Evolutionary conservation across 768 basidiomycete genomes (phyloP).

Genomic region (Baorangia bicolor): DNA sequence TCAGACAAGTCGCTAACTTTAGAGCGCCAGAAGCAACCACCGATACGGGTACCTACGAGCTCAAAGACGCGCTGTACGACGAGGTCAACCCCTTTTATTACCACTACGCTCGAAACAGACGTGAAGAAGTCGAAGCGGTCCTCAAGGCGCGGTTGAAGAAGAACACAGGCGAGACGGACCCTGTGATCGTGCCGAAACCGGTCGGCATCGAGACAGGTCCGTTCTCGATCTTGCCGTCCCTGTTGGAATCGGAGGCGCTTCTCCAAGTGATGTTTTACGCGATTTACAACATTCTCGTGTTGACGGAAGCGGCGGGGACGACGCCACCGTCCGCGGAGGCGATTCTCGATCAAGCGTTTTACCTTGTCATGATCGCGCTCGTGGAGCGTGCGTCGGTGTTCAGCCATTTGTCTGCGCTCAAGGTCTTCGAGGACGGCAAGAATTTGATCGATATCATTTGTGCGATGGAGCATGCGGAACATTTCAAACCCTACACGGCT

Average conservation of each 20-base stretch:
- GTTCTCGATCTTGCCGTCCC: conserved; percentile 60
- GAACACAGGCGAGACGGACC: conserved; percentile 56
- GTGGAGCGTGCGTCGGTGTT: conserved; percentile 69
- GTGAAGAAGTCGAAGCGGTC: conserved; percentile 85
- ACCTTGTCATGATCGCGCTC: conserved; percentile 82
- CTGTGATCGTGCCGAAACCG: conserved; percentile 73
- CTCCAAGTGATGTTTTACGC: conserved; percentile 84
- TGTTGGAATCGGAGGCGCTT: conserved; percentile 69
- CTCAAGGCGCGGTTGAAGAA: conserved; percentile 67
- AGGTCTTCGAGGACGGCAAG: conserved; percentile 56
- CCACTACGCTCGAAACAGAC: conserved; percentile 91
- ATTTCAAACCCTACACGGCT: conserved; percentile 68
- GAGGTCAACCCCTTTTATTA: conserved; percentile 96
- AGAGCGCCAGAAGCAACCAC: conserved; percentile 72
- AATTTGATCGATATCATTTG: conserved; percentile 73
- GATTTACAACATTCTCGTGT: conserved; percentile 67
- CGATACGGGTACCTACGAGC: conserved; percentile 85
- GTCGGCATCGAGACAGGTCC: conserved; percentile 66
- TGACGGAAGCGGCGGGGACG: conserved; percentile 57
- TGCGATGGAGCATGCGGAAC: conserved; percentile 72
- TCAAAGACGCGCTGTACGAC: conserved; percentile 77
- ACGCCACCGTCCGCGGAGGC: conserved; percentile 82
- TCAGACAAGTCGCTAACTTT: conserved; percentile 80
- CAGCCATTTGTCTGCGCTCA: conserved; percentile 52
- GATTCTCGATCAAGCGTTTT: conserved; percentile 84